Evolutionary conservation across 257 asterid species (phyloP), one percentile per base, ranked within the genome.

Genomic region (Perilla frutescens): DNA sequence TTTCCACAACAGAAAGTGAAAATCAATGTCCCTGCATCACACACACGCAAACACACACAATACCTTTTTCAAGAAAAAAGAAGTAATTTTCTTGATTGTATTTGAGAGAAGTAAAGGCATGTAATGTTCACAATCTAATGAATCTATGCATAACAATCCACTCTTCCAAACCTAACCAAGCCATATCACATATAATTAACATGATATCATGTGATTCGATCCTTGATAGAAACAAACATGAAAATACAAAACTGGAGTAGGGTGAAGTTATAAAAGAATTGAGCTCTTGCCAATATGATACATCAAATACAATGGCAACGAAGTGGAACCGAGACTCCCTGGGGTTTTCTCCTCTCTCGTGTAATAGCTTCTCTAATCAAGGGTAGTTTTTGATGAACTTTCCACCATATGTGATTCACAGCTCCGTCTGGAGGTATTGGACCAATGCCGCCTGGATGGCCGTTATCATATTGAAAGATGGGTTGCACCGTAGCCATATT

Each of bases 321-420:
- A 70, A 75, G 82, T 5, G 96, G 97, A 80, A 89, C 88, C 1
- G 81, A 79, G 51, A 84, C 92, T 61, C 96, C 90, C 0, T 87
- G 80, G 2, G 97, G 96, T 79, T 89, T 91, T 83, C 98, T 85
- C 78, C 90, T 88, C 86, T 93, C 96, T 31, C 98, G 90, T 12
- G 76, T 51, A 11, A 87, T 77, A 77, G 93, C 94, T 83, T 93
- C 98, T 77, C 83, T 89, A 44, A 91, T 84, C 74, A 81, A 20
- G 2, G 98, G 96, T 64, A 93, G 72, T 74, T 89, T 93, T 65
- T 91, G 87, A 49, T 87, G 82, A 70, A 93, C 91, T 86, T 93
- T 93, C 73, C 66, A 84, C 98, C 98, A 91, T 53, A 93, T 91
- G 63, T 87, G 83, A 66, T 93, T 87, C 81, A 93, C 97, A 20